Evolutionary conservation across 331 rosid species (phyloP), one percentile per base, ranked within the genome.

Genomic region (Malus hybrid): DNA sequence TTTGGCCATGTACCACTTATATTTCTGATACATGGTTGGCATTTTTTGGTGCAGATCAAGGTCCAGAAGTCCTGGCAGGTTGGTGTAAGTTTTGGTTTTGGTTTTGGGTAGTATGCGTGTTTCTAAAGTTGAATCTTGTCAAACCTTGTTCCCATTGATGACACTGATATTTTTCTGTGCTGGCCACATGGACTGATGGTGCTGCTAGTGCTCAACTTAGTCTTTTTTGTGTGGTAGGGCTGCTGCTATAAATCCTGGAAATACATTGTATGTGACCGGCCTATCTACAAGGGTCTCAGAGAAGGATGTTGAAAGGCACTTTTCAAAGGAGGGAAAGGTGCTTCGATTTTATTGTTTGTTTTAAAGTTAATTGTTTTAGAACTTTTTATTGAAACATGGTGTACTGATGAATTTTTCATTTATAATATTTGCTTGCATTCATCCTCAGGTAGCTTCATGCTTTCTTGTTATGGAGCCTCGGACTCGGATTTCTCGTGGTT

Each of bases 391-490:
- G 12, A 56, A 57, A 9, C 63, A 0, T 27, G 50, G 70, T 66
- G 4, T 66, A 66, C 4, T 18, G 29, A 32, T 62, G 20, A 20
- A 28, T 16, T 14, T 69, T 68, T 20, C 61, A 85, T 54, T 32
- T 24, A 16, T 22, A 16, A 1, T 36, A 36, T 36, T 36, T 36
- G 44, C 44, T 36, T 8, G 44, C 44, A 0, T 36, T 79, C 15
- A 33, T 52, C 55, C 54, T 65, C 86, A 95, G 99, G 99, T 95
- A 69, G 93, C 90, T 62, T 95, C 99, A 6, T 95, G 98, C 75
- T 95, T 92, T 82, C 97, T 95, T n/a, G 99, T 92, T 76, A 88
- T 92, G 79, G 99, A 95, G 83, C 98, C 98, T 15, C 93, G 96
- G 0, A 86, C 99, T 0, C 96, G 91, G 1, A 87, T 92, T 27